Conservation (phyloP, 1,284 basidiomycete genomes). For the Psilocybe mexicana region DNA sequence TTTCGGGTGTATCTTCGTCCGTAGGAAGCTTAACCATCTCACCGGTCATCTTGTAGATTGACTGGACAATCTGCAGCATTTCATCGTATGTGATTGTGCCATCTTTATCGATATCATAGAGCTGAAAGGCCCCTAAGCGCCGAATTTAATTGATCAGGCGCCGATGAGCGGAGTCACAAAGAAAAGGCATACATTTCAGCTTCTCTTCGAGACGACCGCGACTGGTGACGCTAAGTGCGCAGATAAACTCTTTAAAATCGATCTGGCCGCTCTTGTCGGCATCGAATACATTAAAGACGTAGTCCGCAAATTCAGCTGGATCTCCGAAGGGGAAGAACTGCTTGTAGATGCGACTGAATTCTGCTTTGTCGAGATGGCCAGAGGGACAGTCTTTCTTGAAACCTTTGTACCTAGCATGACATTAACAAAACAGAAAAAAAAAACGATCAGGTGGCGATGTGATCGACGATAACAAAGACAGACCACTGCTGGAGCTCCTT, state of each 20-base stretch:
- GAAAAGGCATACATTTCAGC: slow-evolving; percentile 80
- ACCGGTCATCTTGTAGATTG: slow-evolving; percentile 99
- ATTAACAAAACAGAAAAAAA: background rate
- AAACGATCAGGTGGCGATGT: slow-evolving; percentile 13
- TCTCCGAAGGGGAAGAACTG: slow-evolving; percentile 99
- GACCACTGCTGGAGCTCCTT: slow-evolving; percentile 99
- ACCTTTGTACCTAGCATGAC: slow-evolving; percentile 85
- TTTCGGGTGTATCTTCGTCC: slow-evolving; percentile 99
- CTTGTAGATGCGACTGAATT: slow-evolving; percentile 98
- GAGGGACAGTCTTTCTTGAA: slow-evolving; percentile 99
- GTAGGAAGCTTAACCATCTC: slow-evolving; percentile 98
- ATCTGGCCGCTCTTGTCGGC: slow-evolving; percentile 95
- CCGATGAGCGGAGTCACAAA: slow-evolving; percentile 2
- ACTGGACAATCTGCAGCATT: slow-evolving; percentile 95
- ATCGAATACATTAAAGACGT: slow-evolving; percentile 98
- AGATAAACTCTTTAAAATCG: slow-evolving; percentile 99
- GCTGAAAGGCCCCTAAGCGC: slow-evolving; percentile 92
- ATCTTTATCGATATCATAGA: slow-evolving; percentile 99
- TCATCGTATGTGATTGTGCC: slow-evolving; percentile 97
- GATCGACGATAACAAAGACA: background rate
- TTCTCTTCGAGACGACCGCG: slow-evolving; percentile 97
- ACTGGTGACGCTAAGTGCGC: slow-evolving; percentile 93
- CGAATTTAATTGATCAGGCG: slow-evolving; percentile 22
- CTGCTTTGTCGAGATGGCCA: slow-evolving; percentile 93
- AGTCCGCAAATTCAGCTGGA: slow-evolving; percentile 95